Evolutionary conservation across 2,329 filamentous ascomycete species (phyloP).

Genomic region (Exophiala viscosa): DNA sequence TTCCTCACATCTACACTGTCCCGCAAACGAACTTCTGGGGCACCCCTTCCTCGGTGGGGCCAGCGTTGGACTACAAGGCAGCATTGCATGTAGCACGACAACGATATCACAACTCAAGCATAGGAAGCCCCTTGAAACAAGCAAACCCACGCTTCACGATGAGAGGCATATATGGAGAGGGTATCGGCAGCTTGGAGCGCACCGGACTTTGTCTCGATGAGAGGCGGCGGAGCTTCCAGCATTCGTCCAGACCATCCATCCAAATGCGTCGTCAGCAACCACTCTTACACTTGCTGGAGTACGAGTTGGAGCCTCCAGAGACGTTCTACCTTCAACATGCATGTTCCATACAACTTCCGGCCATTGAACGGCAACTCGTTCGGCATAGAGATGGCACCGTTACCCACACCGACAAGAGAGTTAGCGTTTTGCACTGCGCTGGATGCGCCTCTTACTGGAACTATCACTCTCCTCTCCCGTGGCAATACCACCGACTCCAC

Average conservation of each 20-base stretch:
- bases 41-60: neutral
- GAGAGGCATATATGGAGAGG: neutral
- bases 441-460: conserved; percentile 19
- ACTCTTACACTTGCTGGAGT: neutral
- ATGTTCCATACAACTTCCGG: conserved; percentile 6
- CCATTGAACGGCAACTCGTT: neutral
- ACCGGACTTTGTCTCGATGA: neutral
- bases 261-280: conserved; percentile 10
- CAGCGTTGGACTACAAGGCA: conserved; percentile 8
- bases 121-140: neutral
- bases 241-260: neutral
- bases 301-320: conserved; percentile 9
- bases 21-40: conserved; percentile 17
- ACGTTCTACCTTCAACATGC: conserved; percentile 15
- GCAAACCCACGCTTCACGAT: neutral
- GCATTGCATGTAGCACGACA: conserved; percentile 2
- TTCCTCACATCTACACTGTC: conserved; percentile 8
- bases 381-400: neutral
- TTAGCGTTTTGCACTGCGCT: conserved; percentile 9
- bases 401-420: neutral
- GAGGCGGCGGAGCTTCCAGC: conserved; percentile 6
- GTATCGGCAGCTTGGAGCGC: neutral
- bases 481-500: conserved; percentile 13
- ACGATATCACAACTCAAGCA: neutral
- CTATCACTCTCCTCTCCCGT: conserved; percentile 18